Evolutionary conservation across 2,329 filamentous ascomycete genomes (phyloP).

Genomic region (Chaetothyriales sp.): DNA sequence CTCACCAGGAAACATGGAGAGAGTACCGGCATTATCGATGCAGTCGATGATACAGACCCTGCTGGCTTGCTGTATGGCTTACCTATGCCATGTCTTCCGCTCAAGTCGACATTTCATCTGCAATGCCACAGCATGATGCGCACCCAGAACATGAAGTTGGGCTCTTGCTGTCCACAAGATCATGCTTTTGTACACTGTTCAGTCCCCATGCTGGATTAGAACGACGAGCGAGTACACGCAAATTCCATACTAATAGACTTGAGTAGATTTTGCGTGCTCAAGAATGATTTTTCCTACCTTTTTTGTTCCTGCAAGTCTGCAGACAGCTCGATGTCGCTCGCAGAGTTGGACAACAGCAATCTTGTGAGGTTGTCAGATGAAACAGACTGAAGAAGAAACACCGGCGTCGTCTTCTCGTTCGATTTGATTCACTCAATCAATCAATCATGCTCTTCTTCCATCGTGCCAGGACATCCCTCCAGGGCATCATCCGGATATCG

Average conservation of each 20-base stretch:
- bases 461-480: slow-evolving; percentile 77
- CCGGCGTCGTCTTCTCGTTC: slow-evolving; percentile 22
- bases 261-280: background rate
- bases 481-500: slow-evolving; percentile 54
- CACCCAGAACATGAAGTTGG: background rate
- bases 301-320: background rate
- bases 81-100: background rate
- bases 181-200: background rate
- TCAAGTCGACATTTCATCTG: background rate
- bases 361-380: too few relatives aligned
- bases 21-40: background rate
- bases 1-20: background rate
- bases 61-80: background rate
- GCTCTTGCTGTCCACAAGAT: background rate
- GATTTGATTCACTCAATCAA: slow-evolving; percentile 32
- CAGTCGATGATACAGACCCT: too few relatives aligned
- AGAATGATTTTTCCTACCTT: background rate
- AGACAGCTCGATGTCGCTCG: background rate
- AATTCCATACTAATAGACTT: background rate
- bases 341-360: too few relatives aligned
- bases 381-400: too few relatives aligned
- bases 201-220: background rate
- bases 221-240: background rate
- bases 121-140: background rate
- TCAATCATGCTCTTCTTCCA: slow-evolving; percentile 68